Conservation (phyloP, 2,329 filamentous ascomycete species). For the Diplodia sapinea region DNA sequence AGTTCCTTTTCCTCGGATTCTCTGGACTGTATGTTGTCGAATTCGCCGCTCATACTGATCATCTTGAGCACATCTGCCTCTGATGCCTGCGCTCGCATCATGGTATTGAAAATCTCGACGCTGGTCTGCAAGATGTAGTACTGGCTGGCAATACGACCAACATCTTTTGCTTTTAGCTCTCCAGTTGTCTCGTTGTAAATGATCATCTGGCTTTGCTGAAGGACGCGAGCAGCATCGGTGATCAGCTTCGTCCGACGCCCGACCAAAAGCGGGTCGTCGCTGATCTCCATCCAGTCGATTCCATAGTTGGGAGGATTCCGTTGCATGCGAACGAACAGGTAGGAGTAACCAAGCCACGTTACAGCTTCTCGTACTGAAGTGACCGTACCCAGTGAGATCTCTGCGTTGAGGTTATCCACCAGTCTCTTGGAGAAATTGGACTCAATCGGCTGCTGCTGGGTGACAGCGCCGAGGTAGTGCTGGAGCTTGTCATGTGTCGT, state of each 20-base stretch:
- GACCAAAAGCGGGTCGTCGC: conserved; percentile 86
- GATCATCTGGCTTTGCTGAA: conserved; percentile 97
- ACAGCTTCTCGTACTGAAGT: conserved; percentile 93
- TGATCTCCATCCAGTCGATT: conserved; percentile 90
- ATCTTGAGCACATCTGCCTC: conserved; percentile 94
- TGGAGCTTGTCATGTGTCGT: conserved; percentile 92
- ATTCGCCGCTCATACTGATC: conserved; percentile 97
- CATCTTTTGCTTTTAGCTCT: conserved; percentile 90
- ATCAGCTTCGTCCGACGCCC: conserved; percentile 83
- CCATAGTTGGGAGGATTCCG: conserved; percentile 90
- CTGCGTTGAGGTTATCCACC: conserved; percentile 95
- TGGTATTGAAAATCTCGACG: conserved; percentile 92
- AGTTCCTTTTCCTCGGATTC: conserved; percentile 91
- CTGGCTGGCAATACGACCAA: conserved; percentile 95
- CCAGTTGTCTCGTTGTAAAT: conserved; percentile 96
- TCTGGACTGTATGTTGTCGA: conserved; percentile 92
- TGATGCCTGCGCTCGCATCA: conserved; percentile 85
- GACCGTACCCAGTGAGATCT: conserved; percentile 91
- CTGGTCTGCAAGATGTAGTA: conserved; percentile 94
- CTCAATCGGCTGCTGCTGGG: conserved; percentile 94
- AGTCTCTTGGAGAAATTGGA: conserved; percentile 93
- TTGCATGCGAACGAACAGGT: conserved; percentile 95
- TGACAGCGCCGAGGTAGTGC: conserved; percentile 91
- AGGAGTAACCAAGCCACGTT: conserved; percentile 97
- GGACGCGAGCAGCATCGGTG: conserved; percentile 82